Evolutionary conservation across 23 red algal species (phyloP), one percentile per base, ranked within the genome.

Genomic region (Gracilaria domingensis): DNA sequence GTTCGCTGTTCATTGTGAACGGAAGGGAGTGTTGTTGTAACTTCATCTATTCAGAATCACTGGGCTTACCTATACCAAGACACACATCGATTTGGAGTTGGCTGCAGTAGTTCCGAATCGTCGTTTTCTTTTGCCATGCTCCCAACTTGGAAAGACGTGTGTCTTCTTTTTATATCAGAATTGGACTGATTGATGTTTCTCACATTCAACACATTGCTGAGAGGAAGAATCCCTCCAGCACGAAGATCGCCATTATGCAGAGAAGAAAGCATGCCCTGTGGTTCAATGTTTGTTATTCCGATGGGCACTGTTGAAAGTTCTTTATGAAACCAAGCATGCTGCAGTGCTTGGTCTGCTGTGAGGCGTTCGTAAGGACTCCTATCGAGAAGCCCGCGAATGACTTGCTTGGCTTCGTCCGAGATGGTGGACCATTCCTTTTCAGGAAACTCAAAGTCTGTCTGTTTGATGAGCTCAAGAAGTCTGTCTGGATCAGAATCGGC

Each of bases 361-460:
- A 80, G 33, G 21, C 87, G 72, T 36, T 54, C 60, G 23, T 81
- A 91, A 6, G 87, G 87, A 65, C 87, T 91, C n/a, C 87, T 36
- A 53, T 91, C 87, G 37, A 91, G 38, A 21, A 91, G 39, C 39
- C 87, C 87, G 39, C n/a, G n/a, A 51, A 91, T 80, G 44, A 91
- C 71, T 5, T 80, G n/a, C 75, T 91, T 91, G n/a, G 87, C 87
- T 32, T 80, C 75, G 18, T 80, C 44, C 29, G 87, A 91, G 37
- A 91, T 34, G 4, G 4, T 32, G 24, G 47, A 55, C 87, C 87
- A 91, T 37, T 81, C 87, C 24, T 35, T 64, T 28, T 69, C 57
- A 8, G 87, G 75, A 37, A 91, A 81, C 4, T 79, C 38, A 34
- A 77, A 91, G 11, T 79, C 55, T 23, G 42, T 70, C 23, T 59